phyloP scores from a whole-genome alignment of 2,329 filamentous ascomycete species.

The Pseudogymnoascus sp. region DNA sequence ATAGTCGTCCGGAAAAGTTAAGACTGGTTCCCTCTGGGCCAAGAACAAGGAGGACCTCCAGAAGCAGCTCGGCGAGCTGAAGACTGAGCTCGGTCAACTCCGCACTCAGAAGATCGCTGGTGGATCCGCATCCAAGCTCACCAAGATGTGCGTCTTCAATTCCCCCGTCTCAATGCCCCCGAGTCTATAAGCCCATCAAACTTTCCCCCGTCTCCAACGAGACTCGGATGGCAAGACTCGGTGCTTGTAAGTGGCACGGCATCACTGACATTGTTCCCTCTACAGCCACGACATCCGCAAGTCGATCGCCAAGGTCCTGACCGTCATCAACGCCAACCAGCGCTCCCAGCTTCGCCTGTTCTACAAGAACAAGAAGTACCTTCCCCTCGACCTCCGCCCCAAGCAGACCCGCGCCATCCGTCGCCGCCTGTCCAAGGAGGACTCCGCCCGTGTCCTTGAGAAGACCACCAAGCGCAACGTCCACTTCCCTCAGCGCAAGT shows the following conservation, averaged over 20 bases:
- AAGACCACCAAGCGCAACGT: constrained; percentile 94
- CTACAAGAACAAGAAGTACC: constrained; percentile 99
- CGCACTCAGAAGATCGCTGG: constrained; percentile 96
- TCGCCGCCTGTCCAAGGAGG: constrained; percentile 86
- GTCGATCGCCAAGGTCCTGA: constrained; percentile 97
- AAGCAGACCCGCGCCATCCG: constrained; percentile 99
- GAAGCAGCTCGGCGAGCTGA: constrained; percentile 91
- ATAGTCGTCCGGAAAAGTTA: constrained; percentile 65
- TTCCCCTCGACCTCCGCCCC: constrained; percentile 93
- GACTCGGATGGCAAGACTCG: constrained; percentile 2
- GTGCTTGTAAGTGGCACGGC: constrained; percentile 11
- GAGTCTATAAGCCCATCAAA: constrained; percentile 8
- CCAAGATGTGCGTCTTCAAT: constrained; percentile 73
- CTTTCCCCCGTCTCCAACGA: not conserved
- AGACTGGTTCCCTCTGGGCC: constrained; percentile 93
- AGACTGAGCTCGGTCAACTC: constrained; percentile 92
- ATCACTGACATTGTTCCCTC: constrained; percentile 17
- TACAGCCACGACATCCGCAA: constrained; percentile 95
- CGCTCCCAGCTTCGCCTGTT: constrained; percentile 94
- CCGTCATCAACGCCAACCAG: constrained; percentile 99
- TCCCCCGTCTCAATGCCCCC: constrained; percentile 16
- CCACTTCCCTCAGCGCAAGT: constrained; percentile 98
- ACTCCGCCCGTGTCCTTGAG: constrained; percentile 74
- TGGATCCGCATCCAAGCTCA: constrained; percentile 91
- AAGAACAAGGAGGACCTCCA: constrained; percentile 99